phyloP scores from a whole-genome alignment of 805 yeast genomes.

The Citeromyces nyonsensis region DNA sequence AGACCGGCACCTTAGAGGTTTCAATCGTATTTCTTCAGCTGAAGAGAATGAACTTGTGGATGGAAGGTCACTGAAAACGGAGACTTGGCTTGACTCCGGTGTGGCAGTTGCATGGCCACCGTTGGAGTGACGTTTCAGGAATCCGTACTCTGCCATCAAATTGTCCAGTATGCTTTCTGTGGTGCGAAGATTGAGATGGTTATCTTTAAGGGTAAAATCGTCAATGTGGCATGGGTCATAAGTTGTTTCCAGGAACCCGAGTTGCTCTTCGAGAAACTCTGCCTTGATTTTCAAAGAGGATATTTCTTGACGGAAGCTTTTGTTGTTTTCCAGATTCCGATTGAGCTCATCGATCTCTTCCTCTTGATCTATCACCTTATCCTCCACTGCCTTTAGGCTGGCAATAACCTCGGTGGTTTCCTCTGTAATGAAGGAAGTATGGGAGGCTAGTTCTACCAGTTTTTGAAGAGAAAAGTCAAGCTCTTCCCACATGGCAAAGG shows the following conservation, averaged over 20 bases:
- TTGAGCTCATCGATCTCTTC: constrained; percentile 7
- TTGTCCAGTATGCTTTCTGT: constrained; percentile 29
- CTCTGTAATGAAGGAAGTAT: no score
- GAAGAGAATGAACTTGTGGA: background rate
- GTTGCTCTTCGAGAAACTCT: no score
- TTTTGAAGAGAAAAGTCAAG: no score
- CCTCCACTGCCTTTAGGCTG: no score
- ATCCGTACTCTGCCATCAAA: constrained; percentile 21
- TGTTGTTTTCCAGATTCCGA: constrained; percentile 4
- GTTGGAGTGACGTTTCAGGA: constrained; percentile 8
- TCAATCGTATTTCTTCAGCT: background rate
- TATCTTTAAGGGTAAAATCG: constrained; percentile 7
- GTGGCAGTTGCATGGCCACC: background rate
- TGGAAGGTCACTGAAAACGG: background rate
- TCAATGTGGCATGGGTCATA: no score
- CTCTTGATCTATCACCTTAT: background rate
- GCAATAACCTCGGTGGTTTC: no score
- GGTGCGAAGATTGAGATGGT: constrained; percentile 25
- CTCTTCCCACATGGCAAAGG: no score
- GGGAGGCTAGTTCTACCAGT: no score
- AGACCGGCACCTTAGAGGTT: background rate
- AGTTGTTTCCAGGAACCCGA: no score
- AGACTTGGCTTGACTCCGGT: background rate
- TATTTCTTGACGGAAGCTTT: constrained; percentile 3
- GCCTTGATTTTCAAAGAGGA: no score